phyloP scores from a whole-genome alignment of 768 basidiomycete genomes.

The Collybia nuda region DNA sequence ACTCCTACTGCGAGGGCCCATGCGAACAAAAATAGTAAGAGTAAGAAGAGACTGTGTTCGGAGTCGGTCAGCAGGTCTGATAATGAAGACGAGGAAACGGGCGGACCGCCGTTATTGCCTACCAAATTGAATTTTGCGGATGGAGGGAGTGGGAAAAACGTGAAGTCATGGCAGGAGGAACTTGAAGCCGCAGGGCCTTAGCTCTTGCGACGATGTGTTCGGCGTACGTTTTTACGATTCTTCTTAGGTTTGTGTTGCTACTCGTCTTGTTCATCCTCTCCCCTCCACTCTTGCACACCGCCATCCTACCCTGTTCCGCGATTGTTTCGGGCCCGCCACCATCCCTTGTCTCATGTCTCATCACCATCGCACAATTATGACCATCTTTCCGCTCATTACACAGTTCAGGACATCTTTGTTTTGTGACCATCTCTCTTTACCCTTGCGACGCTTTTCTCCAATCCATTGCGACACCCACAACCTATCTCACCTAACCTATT shows the following conservation, averaged over 20 bases:
- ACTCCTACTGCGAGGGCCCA: conserved; percentile 9
- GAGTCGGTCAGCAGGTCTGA: conserved; percentile 18
- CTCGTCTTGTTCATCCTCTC: background rate
- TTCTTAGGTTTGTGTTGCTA: background rate
- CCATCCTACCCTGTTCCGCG: background rate
- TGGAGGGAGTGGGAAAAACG: conserved; percentile 6
- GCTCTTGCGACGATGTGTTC: background rate
- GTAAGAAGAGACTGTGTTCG: conserved; percentile 9
- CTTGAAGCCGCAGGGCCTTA: background rate
- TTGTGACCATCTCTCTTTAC: background rate
- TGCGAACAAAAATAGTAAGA: conserved; percentile 5
- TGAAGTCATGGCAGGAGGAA: background rate
- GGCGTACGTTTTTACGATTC: background rate
- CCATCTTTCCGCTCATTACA: too few species aligned
- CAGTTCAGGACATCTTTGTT: background rate
- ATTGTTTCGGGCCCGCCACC: background rate
- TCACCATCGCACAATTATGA: too few species aligned
- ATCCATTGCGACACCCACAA: conserved; percentile 3
- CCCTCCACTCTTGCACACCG: background rate
- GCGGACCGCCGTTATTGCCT: conserved; percentile 14
- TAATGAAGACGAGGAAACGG: conserved; percentile 18
- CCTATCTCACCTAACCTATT: background rate
- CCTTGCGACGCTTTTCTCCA: background rate
- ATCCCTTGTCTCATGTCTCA: too few species aligned
- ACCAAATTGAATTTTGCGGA: conserved; percentile 25